Percentiles rank a stretch among this genome's conserved stretches.
Evolutionary conservation across 371 early-diverging fungal genomes (phyloP).

Genomic region (Batkoa obscura): DNA sequence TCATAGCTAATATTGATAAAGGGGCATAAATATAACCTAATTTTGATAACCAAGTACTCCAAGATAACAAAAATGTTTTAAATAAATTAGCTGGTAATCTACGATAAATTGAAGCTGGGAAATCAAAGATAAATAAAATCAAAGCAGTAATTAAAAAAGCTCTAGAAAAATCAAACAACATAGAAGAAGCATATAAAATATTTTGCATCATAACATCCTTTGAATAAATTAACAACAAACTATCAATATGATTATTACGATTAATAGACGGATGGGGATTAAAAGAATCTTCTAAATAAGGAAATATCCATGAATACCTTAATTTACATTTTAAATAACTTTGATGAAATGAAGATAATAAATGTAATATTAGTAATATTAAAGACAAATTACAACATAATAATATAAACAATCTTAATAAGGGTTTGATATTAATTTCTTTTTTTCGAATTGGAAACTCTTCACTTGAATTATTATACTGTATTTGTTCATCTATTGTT

Average conservation of each 20-base stretch:
- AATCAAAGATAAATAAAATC: not conserved
- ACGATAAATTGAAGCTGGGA: not conserved
- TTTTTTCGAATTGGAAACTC: not conserved
- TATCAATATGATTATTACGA: not conserved
- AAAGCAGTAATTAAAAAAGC: not conserved
- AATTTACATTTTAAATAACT: not conserved
- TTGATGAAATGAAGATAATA: not conserved
- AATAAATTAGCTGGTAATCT: not conserved
- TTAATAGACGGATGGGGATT: not conserved
- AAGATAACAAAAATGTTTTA: not conserved
- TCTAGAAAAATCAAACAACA: slow-evolving; percentile 1
- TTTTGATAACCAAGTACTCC: not conserved
- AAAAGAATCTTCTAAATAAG: not conserved
- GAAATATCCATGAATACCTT: not conserved
- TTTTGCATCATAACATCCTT: not conserved
- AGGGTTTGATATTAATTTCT: not conserved
- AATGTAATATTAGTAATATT: not conserved
- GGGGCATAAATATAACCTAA: slow-evolving; percentile 1
- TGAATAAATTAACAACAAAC: not conserved
- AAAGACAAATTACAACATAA: not conserved
- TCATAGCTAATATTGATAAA: not conserved
- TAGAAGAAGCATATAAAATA: not conserved
- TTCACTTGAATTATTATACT: not conserved
- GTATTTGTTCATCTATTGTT: not conserved
- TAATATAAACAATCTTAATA: not conserved